Evolutionary conservation across 2,329 filamentous ascomycete genomes (phyloP), one percentile per base, ranked within the genome.

Genomic region (Sclerotinia spermophila): DNA sequence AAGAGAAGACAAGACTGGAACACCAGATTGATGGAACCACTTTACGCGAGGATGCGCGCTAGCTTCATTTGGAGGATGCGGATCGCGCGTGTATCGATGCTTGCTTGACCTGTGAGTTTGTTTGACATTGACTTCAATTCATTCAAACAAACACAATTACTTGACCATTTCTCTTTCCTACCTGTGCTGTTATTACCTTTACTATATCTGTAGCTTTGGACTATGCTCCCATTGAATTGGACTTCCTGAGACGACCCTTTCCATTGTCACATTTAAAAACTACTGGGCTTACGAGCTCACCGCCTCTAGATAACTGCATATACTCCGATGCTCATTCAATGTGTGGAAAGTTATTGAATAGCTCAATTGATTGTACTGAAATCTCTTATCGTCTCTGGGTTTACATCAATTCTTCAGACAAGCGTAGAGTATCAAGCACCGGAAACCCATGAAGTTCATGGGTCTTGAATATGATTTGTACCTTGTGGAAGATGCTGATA

Each of bases 41-140:
- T 66, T 66, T 66, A 66, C 62, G 62, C 62, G 62, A 65, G 45
- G n/a, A 40, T 45, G 35, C 45, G 10, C 62, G 62, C 62, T 66
- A 66, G n/a, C 62, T 66, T 66, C 17, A 66, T 66, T 66, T 53
- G 40, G 45, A 40, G 24, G 19, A 53, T 45, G 62, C n/a, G 33
- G 33, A 30, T 53, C 35, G 35, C 17, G 24, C 17, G n/a, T 65
- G 62, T 40, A 42, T 35, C 24, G 17, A 53, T 53, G 62, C 45
- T 30, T 40, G 2, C 44, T 35, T 53, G 13, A 30, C 21, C 40
- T 30, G 44, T 24, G n/a, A 30, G 38, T 64, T 51, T 51, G 38
- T 64, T 51, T 51, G 44, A 38, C 60, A 48, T 60, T 60, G 58
- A 64, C 30, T 60, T 60, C 38, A 27, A 2, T 60, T 42, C 38